These are phyloP conservation scores for Vanrija sp. DNA, from an alignment of 1,284 basidiomycete genomes.

Conservation along the genomic window DNA sequence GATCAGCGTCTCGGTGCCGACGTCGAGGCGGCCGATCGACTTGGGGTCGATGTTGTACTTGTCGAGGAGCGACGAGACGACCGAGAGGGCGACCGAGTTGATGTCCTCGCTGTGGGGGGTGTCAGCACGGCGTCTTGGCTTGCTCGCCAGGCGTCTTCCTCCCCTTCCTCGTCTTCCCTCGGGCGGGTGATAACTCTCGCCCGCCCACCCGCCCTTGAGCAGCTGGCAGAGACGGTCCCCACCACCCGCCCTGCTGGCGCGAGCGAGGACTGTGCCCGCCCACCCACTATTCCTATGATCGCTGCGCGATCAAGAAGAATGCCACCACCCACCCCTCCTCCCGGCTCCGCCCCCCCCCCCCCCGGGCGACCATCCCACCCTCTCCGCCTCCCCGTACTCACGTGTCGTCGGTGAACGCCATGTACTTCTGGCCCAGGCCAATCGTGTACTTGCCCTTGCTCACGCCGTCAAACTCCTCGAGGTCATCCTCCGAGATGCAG, in stretches of 20 bases:
- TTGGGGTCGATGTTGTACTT: conserved; percentile 96
- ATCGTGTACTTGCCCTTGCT: conserved; percentile 98
- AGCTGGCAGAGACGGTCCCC: too few relatives aligned
- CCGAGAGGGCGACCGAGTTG: conserved; percentile 84
- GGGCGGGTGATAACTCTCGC: too few relatives aligned
- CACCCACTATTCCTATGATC: too few relatives aligned
- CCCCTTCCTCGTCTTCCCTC: too few relatives aligned
- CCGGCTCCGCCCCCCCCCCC: not conserved
- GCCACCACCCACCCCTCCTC: too few relatives aligned
- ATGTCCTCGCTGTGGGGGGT: conserved; percentile 77
- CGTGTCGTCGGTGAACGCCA: conserved; percentile 95
- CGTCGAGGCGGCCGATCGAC: conserved; percentile 94
- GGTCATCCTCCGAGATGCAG: conserved; percentile 92
- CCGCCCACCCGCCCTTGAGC: too few relatives aligned
- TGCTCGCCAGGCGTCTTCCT: too few relatives aligned
- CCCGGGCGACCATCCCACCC: not conserved
- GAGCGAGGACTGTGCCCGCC: too few relatives aligned
- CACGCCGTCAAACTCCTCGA: conserved; percentile 94
- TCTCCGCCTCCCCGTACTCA: conserved; percentile 18
- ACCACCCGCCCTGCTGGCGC: too few relatives aligned
- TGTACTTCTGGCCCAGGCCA: conserved; percentile 95
- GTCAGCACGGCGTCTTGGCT: too few relatives aligned
- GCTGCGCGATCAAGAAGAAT: too few relatives aligned
- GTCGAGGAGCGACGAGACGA: conserved; percentile 78
- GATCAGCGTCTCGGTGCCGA: conserved; percentile 98